Percentiles rank a stretch among this genome's conserved stretches.
Conservation (phyloP, 306 rosid species). For the Psophocarpus tetragonolobus region DNA sequence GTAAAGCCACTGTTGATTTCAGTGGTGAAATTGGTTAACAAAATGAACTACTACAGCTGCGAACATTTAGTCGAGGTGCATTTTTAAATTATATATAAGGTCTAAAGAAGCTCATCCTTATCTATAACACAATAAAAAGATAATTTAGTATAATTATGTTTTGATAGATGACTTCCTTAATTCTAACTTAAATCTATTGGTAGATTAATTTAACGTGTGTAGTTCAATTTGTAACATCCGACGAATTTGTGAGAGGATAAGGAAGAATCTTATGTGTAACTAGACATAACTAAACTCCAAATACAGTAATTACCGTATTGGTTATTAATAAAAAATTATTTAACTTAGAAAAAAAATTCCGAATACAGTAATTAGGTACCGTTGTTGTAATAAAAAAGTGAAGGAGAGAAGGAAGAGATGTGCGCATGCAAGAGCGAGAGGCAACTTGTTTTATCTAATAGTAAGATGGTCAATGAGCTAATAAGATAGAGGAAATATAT, state of each 20-base stretch:
- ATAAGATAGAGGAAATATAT: neutral
- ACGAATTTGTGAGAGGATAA: too few species aligned
- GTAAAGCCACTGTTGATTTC: neutral
- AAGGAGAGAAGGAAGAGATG: too few species aligned
- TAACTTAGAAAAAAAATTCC: too few species aligned
- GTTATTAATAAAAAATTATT: too few species aligned
- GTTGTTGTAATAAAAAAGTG: too few species aligned
- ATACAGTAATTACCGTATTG: too few species aligned
- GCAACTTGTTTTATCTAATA: constrained; percentile 6
- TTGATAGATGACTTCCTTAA: neutral
- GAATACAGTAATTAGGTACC: too few species aligned
- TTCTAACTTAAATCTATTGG: constrained; percentile 1
- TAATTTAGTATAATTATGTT: neutral
- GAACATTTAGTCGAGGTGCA: neutral
- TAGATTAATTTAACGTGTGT: too few species aligned
- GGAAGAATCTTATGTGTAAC: too few species aligned
- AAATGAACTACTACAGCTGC: neutral
- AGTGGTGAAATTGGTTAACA: neutral
- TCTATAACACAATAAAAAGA: neutral
- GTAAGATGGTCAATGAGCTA: neutral
- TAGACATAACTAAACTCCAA: too few species aligned
- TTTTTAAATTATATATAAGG: constrained; percentile 1
- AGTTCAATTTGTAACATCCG: too few species aligned
- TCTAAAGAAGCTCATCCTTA: constrained; percentile 1
- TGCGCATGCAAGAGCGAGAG: neutral